These are phyloP conservation scores for Eucalyptus viminalis DNA, from an alignment of 345 rosid genomes.

Conservation along the genomic window DNA sequence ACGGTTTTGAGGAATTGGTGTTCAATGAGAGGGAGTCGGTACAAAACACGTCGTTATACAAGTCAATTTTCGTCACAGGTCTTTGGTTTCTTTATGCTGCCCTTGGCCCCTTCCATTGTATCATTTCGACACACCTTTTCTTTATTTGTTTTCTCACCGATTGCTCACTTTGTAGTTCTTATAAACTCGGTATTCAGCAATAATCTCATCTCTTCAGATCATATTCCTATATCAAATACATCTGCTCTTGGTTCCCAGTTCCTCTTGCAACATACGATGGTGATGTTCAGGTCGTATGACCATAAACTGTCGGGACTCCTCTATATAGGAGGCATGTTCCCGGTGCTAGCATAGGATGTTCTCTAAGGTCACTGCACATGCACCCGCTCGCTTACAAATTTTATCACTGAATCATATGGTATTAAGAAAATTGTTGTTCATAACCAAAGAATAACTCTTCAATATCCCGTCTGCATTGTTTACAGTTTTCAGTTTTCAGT, in stretches of 20 bases:
- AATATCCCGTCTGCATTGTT: background rate
- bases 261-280: background rate
- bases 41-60: background rate
- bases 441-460: background rate
- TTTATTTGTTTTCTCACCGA: background rate
- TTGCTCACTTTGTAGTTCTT: background rate
- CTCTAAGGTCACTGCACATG: background rate
- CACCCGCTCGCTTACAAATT: background rate
- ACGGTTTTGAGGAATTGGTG: background rate
- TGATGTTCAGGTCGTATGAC: background rate
- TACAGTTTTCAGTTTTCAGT: background rate
- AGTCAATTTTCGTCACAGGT: background rate
- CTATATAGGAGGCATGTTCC: background rate
- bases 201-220: background rate
- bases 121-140: background rate
- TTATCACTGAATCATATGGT: background rate
- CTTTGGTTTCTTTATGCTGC: background rate
- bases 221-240: background rate
- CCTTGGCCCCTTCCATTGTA: background rate
- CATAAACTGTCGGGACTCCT: background rate
- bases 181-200: background rate
- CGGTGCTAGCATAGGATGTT: background rate
- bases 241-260: conserved; percentile 2
- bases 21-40: background rate
- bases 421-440: background rate